Conservation (phyloP, 495 filamentous ascomycete genomes). For the Trichocladium antarcticum region DNA sequence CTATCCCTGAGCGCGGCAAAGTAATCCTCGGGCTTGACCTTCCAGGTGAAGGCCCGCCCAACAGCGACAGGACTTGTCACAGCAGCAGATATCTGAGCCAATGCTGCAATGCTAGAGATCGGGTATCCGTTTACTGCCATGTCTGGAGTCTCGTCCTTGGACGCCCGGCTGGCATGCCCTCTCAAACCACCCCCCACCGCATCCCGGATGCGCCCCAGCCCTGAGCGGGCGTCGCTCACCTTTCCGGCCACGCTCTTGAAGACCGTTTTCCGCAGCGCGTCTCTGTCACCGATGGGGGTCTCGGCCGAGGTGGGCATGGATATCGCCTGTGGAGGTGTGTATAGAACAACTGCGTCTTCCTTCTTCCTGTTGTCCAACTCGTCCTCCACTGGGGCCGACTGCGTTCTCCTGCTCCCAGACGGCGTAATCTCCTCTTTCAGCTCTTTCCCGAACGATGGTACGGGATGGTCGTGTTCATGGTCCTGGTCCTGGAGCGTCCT, state of each 20-base stretch:
- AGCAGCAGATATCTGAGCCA: constrained; percentile 30
- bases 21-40: constrained; percentile 46
- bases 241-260: constrained; percentile 70
- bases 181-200: constrained; percentile 53
- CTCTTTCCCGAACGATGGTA: constrained; percentile 55
- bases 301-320: constrained; percentile 35
- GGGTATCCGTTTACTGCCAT: constrained; percentile 14
- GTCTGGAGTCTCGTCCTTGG: constrained; percentile 35
- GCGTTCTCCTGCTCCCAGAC: constrained; percentile 41
- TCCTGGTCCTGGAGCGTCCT: constrained; percentile 42
- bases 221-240: constrained; percentile 73
- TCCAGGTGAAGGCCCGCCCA: constrained; percentile 44
- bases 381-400: constrained; percentile 39
- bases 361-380: constrained; percentile 30
- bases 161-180: constrained; percentile 39
- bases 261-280: constrained; percentile 55
- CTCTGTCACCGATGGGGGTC: constrained; percentile 45
- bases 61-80: constrained; percentile 27
- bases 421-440: constrained; percentile 20
- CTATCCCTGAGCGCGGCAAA: constrained; percentile 28
- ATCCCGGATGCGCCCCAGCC: constrained; percentile 73
- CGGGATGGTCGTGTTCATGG: constrained; percentile 38
- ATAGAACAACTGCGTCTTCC: constrained; percentile 32
- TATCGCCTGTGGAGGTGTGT: constrained; percentile 25
- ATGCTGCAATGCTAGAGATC: constrained; percentile 27